Evolutionary conservation across 345 rosid genomes (phyloP).

Genomic region (Dipteronia dyeriana): DNA sequence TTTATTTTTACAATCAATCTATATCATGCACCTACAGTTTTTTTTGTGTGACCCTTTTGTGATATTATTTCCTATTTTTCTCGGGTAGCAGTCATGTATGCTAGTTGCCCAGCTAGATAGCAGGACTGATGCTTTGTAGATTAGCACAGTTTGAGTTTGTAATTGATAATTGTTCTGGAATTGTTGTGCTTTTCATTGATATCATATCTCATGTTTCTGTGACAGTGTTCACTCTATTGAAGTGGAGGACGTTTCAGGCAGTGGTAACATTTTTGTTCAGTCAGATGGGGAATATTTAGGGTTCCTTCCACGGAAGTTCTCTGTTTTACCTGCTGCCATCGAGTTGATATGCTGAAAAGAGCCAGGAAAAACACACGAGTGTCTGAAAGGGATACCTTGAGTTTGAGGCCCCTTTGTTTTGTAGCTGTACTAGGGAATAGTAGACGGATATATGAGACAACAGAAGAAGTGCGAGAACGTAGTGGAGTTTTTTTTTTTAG

Average conservation of each 20-base stretch:
- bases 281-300: slow-evolving; percentile 96
- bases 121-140: neutral
- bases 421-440: neutral
- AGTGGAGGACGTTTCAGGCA: slow-evolving; percentile 65
- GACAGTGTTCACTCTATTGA: slow-evolving; percentile 74
- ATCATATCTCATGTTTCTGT: slow-evolving; percentile 6
- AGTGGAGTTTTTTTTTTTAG: neutral
- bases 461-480: neutral
- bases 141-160: neutral
- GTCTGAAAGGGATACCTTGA: slow-evolving; percentile 12
- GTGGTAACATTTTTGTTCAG: slow-evolving; percentile 67
- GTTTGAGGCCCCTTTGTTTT: neutral
- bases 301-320: slow-evolving; percentile 78
- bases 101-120: neutral
- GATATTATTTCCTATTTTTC: neutral
- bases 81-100: neutral
- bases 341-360: slow-evolving; percentile 65
- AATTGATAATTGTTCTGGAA: neutral
- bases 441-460: neutral
- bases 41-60: neutral
- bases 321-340: slow-evolving; percentile 66
- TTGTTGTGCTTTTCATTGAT: neutral
- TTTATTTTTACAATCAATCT: slow-evolving; percentile 1
- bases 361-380: neutral
- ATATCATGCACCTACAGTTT: neutral